Evolutionary conservation across 164 flowering plant genomes (phyloP).

Genomic region (Annona cherimola): DNA sequence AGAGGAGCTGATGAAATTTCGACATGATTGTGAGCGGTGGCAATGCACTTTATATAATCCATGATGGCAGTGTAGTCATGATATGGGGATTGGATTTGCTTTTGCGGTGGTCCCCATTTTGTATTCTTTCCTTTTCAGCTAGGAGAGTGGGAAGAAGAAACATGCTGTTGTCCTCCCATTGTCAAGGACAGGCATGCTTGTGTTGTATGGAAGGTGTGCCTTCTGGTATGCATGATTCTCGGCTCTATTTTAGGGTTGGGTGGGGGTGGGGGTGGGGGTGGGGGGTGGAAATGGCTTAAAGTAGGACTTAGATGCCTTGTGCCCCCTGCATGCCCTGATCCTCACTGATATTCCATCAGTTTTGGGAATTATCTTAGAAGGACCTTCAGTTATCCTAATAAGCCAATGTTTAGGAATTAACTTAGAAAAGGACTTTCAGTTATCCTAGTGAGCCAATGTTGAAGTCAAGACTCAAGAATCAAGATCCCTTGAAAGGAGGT

Average conservation of each 20-base stretch:
- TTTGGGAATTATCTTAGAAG: no score
- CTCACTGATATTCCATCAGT: no score
- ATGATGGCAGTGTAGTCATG: constrained; percentile 12
- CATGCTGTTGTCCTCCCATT: not conserved
- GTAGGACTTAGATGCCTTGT: no score
- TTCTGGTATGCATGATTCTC: not conserved
- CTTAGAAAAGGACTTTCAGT: no score
- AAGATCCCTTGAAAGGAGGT: no score
- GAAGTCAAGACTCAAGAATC: no score
- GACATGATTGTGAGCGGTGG: constrained; percentile 49
- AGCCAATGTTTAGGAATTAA: no score
- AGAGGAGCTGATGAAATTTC: constrained; percentile 10
- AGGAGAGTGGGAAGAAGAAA: constrained; percentile 7
- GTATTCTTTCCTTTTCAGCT: constrained; percentile 17
- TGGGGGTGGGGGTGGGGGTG: not conserved
- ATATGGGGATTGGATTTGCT: constrained; percentile 9
- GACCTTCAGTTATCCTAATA: no score
- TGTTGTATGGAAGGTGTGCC: no score
- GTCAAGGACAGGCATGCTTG: not conserved
- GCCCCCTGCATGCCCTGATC: no score
- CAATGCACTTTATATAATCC: constrained; percentile 19
- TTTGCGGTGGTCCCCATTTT: constrained; percentile 19
- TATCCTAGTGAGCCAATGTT: no score
- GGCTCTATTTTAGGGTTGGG: not conserved
- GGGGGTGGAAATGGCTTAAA: no score